phyloP scores from a whole-genome alignment of 352 stramenopile genomes.

The Elongisporangium prolatum region DNA sequence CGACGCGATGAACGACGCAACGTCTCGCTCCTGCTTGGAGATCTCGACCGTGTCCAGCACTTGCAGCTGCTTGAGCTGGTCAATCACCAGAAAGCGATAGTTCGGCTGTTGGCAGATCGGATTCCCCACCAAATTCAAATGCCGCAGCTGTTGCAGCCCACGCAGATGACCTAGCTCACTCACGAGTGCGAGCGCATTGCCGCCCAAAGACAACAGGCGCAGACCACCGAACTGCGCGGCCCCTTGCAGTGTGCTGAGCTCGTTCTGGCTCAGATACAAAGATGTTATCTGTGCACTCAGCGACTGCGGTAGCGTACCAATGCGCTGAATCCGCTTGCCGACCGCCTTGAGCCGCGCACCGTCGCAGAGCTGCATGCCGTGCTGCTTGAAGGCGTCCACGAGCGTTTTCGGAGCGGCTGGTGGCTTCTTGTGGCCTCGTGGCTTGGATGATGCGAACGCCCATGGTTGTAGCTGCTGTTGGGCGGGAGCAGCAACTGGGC shows the following conservation, averaged over 20 bases:
- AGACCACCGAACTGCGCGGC: constrained; percentile 60
- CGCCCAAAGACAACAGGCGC: constrained; percentile 56
- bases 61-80: constrained; percentile 35
- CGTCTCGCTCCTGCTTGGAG: constrained; percentile 44
- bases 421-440: not conserved
- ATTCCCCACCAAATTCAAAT: constrained; percentile 72
- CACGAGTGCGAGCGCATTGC: constrained; percentile 48
- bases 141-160: constrained; percentile 36
- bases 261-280: constrained; percentile 83
- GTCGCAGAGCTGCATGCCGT: constrained; percentile 64
- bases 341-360: constrained; percentile 74
- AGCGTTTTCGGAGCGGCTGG: constrained; percentile 32
- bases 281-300: constrained; percentile 41
- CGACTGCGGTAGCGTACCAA: constrained; percentile 43
- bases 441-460: constrained; percentile 1
- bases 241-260: constrained; percentile 38
- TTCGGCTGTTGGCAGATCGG: constrained; percentile 69
- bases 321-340: constrained; percentile 38
- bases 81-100: constrained; percentile 58
- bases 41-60: constrained; percentile 64
- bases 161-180: constrained; percentile 32
- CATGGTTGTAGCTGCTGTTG: constrained; percentile 8
- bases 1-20: constrained; percentile 38
- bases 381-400: constrained; percentile 61
- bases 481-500: constrained; percentile 9